A percentile compares a stretch with the other conserved stretches of the same genome.
These are phyloP conservation scores for Russula abietina DNA, from an alignment of 768 basidiomycete species.

Conservation along the genomic window DNA sequence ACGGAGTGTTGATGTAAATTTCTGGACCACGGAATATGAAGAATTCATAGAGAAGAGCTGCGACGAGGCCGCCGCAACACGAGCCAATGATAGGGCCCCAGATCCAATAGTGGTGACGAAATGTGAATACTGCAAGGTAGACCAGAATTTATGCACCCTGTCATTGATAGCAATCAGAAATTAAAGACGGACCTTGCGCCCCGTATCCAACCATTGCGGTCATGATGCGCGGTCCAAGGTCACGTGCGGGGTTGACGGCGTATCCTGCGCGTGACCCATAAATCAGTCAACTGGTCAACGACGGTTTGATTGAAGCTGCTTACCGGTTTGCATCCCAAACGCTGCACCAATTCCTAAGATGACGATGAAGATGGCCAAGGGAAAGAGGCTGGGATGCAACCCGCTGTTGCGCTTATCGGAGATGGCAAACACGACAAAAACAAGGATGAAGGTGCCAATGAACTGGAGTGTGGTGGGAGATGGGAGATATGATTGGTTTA, in stretches of 20 bases:
- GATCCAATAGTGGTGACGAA: conserved; percentile 60
- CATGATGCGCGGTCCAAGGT: conserved; percentile 61
- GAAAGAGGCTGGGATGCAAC: conserved; percentile 46
- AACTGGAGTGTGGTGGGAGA: conserved; percentile 39
- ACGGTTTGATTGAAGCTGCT: no score
- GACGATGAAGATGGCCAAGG: conserved; percentile 49
- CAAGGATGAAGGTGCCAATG: conserved; percentile 49
- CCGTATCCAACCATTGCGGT: conserved; percentile 72
- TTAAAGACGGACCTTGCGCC: conserved; percentile 32
- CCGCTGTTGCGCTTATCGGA: conserved; percentile 49
- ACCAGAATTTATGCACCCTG: neutral
- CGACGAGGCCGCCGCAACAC: conserved; percentile 52
- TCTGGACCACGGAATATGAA: conserved; percentile 53
- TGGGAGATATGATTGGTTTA: neutral
- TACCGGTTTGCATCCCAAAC: conserved; percentile 56
- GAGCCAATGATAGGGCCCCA: conserved; percentile 61
- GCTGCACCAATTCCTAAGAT: conserved; percentile 51
- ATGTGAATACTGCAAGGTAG: conserved; percentile 35
- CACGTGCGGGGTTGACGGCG: conserved; percentile 66
- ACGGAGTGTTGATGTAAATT: conserved; percentile 51
- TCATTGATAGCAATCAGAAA: neutral
- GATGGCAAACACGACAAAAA: conserved; percentile 48
- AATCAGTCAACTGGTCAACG: no score
- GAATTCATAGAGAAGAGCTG: conserved; percentile 51
- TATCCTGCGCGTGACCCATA: conserved; percentile 36